phyloP scores from a whole-genome alignment of 2,329 filamentous ascomycete species.

The Alternaria arborescens region DNA sequence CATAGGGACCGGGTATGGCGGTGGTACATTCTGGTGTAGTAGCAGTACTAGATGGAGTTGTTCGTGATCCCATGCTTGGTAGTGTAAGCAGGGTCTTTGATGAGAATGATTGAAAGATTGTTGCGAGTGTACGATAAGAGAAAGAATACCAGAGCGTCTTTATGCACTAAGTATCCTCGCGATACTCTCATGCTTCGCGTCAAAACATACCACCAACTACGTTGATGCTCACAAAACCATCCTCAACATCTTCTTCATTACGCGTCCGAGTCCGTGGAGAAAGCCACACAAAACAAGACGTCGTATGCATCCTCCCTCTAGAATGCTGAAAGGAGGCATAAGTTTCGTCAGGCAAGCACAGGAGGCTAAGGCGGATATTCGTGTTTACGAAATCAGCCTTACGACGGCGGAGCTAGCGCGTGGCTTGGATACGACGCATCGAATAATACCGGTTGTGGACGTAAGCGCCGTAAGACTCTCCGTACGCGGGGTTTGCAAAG shows the following conservation, averaged over 20 bases:
- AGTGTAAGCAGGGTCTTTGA: too few relatives aligned
- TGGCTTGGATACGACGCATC: neutral
- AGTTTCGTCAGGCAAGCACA: neutral
- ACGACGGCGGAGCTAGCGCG: neutral
- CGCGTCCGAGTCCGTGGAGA: neutral
- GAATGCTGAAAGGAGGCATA: neutral
- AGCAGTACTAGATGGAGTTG: neutral
- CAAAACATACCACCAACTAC: neutral
- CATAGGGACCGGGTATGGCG: neutral
- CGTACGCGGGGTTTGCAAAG: neutral
- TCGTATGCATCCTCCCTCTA: neutral
- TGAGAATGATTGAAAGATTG: too few relatives aligned
- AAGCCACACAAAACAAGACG: neutral
- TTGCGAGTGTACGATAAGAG: neutral
- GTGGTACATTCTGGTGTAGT: neutral
- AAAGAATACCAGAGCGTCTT: fast-evolving
- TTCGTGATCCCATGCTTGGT: neutral
- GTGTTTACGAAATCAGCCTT: neutral
- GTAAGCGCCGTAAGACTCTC: neutral
- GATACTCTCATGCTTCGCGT: fast-evolving
- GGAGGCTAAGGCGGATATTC: neutral
- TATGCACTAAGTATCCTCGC: fast-evolving
- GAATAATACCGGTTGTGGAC: neutral
- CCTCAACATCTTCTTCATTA: neutral
- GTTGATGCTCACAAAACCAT: fast-evolving